These are phyloP conservation scores for Dioscorea dumetorum DNA, from an alignment of 106 monocot genomes.

Conservation along the genomic window DNA sequence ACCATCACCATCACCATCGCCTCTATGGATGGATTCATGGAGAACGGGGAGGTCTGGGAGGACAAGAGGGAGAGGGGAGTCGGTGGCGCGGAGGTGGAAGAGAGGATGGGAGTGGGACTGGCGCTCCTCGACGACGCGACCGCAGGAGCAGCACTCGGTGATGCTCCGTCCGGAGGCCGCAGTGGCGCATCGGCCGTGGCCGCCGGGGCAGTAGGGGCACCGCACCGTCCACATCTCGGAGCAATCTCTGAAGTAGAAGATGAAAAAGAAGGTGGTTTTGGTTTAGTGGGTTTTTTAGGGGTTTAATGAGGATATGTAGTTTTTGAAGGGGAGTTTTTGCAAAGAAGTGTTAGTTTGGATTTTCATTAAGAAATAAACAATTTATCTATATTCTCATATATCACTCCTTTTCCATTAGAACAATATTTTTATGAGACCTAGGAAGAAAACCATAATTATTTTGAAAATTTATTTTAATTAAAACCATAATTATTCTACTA, in stretches of 20 bases:
- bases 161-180: constrained; percentile 43
- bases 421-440: too few species aligned
- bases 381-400: too few species aligned
- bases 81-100: constrained; percentile 62
- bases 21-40: background rate
- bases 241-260: background rate
- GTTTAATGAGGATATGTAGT: too few species aligned
- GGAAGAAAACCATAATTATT: too few species aligned
- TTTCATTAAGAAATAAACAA: too few species aligned
- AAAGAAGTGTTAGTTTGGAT: too few species aligned
- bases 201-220: constrained; percentile 58
- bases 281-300: too few species aligned
- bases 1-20: constrained; percentile 1
- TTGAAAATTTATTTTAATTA: too few species aligned
- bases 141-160: constrained; percentile 79
- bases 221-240: constrained; percentile 24
- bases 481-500: too few species aligned
- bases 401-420: too few species aligned
- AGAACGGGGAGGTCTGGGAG: constrained; percentile 50
- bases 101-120: constrained; percentile 52
- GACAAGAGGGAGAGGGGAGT: constrained; percentile 66
- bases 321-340: too few species aligned
- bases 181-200: constrained; percentile 56
- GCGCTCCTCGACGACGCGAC: constrained; percentile 65
- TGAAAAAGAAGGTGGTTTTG: too few species aligned